Base-by-base conservation (phyloP, 2,329 filamentous ascomycete genomes). In the Nigrograna mackinnonii region DNA sequence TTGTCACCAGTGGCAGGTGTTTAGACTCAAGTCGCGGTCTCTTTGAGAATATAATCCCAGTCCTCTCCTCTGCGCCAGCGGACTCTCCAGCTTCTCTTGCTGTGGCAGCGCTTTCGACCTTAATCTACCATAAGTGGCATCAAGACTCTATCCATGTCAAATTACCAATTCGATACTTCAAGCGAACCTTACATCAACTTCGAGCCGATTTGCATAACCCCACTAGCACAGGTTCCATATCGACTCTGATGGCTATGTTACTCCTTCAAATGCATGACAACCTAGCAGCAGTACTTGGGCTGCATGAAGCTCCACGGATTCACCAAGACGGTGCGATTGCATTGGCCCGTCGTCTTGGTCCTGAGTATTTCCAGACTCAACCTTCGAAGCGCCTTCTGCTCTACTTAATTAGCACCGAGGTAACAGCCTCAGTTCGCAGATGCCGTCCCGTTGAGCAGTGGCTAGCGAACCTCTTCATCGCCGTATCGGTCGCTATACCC, bases 271-370 rank as follows among this genome's bases (percentile, higher is more conserved):
- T 28, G 9, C 24, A 28, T 28, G 24, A 28, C 9, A 9, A n/a
- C n/a, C 24, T 28, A n/a, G 24, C 36, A 9, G 41, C 41, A 5
- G 31, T 44, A 28, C n/a, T n/a, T 22, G 36, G 30, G 12, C 36
- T 24, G 22, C 41, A 37, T 28, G 30, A 13, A 35, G 36, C 32
- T 30, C 4, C 21, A 7, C 21, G 14, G 12, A 35, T 19, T 22
- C 41, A 44, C 31, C 41, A 44, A 21, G 30, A 44, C 18, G 41
- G 30, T 22, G 41, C 41, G 12, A n/a, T 44, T 30, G 39, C 41
- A 16, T 17, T 44, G n/a, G n/a, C n/a, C n/a, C n/a, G n/a, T n/a
- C n/a, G n/a, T n/a, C n/a, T n/a, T n/a, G n/a, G n/a, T n/a, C n/a
- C n/a, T n/a, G n/a, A n/a, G n/a, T n/a, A n/a, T n/a, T n/a, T n/a